Evolutionary conservation across 2,329 filamentous ascomycete species (phyloP).

Genomic region (Juglanconis sp.): DNA sequence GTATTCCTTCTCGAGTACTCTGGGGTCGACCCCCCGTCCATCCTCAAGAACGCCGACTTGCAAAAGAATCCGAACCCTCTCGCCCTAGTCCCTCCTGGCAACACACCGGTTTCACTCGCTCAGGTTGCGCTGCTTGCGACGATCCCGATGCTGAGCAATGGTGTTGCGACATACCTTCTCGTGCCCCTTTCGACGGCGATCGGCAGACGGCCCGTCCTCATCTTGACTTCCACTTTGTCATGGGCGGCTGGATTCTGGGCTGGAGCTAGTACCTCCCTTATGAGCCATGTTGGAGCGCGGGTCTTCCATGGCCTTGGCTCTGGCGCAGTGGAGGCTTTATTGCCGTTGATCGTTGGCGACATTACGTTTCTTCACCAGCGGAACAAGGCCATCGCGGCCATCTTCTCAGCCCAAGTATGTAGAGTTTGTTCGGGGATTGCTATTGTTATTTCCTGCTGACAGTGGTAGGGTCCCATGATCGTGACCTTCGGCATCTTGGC

Average conservation of each 20-base stretch:
- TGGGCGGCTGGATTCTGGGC: constrained; percentile 35
- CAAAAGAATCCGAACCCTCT: constrained; percentile 18
- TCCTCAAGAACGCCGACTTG: constrained; percentile 5
- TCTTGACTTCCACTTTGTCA: constrained; percentile 29
- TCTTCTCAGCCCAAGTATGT: constrained; percentile 23
- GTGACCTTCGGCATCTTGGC: constrained; percentile 26
- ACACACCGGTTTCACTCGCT: constrained; percentile 25
- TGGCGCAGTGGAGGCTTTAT: constrained; percentile 32
- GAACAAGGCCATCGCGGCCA: constrained; percentile 32
- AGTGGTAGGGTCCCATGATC: constrained; percentile 26
- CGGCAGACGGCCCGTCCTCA: constrained; percentile 33
- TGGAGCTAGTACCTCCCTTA: constrained; percentile 28
- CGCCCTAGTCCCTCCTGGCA: constrained; percentile 27
- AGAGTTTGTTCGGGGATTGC: not conserved
- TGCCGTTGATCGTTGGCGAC: constrained; percentile 37
- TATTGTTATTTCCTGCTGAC: not conserved
- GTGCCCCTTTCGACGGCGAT: constrained; percentile 34
- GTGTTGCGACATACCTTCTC: constrained; percentile 31
- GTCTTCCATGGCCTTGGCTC: constrained; percentile 33
- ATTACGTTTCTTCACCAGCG: constrained; percentile 37
- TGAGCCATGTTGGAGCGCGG: constrained; percentile 30
- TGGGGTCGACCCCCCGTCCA: constrained; percentile 1
- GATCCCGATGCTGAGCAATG: constrained; percentile 33
- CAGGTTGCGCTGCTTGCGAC: constrained; percentile 31
- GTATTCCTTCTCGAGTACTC: constrained; percentile 8